These are phyloP conservation scores for Stemphylium beticola DNA, from an alignment of 2,329 filamentous ascomycete genomes.

Conservation along the genomic window DNA sequence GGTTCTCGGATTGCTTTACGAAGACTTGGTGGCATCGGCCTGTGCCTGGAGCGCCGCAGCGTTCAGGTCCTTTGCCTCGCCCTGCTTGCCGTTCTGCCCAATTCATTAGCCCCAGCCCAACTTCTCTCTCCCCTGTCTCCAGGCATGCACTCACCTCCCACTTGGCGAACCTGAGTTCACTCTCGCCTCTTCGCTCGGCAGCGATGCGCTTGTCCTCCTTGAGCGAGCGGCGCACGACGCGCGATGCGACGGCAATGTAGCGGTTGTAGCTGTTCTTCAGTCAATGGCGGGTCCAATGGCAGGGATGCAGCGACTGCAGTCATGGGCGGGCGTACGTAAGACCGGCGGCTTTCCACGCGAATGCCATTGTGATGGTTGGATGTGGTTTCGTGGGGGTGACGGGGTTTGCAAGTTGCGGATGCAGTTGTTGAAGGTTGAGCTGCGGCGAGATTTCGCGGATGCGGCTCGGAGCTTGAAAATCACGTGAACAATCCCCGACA, in stretches of 20 bases:
- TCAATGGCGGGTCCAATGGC: constrained; percentile 32
- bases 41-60: constrained; percentile 57
- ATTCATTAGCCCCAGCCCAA: constrained; percentile 31
- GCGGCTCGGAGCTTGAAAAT: constrained; percentile 32
- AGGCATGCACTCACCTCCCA: constrained; percentile 78
- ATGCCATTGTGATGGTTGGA: constrained; percentile 76
- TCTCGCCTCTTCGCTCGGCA: constrained; percentile 88
- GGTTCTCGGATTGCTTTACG: constrained; percentile 21
- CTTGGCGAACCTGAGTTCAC: constrained; percentile 88
- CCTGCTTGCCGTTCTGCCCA: constrained; percentile 90
- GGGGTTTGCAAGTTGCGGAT: constrained; percentile 31
- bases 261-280: constrained; percentile 86
- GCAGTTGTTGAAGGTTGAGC: constrained; percentile 35
- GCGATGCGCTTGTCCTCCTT: constrained; percentile 90
- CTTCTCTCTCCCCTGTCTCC: neutral
- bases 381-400: constrained; percentile 32
- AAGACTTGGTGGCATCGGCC: constrained; percentile 56
- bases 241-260: constrained; percentile 94
- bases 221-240: constrained; percentile 92
- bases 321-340: constrained; percentile 73
- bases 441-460: constrained; percentile 37
- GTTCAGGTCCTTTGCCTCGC: constrained; percentile 77
- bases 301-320: constrained; percentile 1
- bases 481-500: constrained; percentile 27
- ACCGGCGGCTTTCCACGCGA: constrained; percentile 98